Evolutionary conservation across 2,329 filamentous ascomycete genomes (phyloP).

Genomic region (Colletotrichum plurivorum): DNA sequence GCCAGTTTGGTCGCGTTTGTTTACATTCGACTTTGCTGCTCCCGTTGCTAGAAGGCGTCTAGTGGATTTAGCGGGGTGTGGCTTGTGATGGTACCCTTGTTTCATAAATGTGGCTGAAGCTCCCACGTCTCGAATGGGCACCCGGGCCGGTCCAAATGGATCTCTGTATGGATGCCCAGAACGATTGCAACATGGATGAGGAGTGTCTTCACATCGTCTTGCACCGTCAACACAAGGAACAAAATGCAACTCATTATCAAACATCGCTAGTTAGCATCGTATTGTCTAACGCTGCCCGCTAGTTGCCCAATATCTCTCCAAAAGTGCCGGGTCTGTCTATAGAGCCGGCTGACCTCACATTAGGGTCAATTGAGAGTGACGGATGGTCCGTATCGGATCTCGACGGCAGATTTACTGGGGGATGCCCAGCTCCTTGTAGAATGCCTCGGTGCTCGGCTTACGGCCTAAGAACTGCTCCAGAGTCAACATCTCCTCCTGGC

Average conservation of each 20-base stretch:
- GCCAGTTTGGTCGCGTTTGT: slow-evolving; percentile 40
- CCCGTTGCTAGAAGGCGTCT: slow-evolving; percentile 37
- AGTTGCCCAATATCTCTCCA: too few relatives aligned
- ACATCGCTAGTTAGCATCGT: too few relatives aligned
- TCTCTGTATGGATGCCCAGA: too few relatives aligned
- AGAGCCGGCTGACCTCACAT: too few relatives aligned
- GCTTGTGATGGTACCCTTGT: background rate
- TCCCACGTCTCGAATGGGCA: background rate
- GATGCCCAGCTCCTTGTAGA: slow-evolving; percentile 81
- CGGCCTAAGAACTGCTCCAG: slow-evolving; percentile 84
- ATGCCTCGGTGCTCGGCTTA: slow-evolving; percentile 82
- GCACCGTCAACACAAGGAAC: too few relatives aligned
- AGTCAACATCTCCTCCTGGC: slow-evolving; percentile 85
- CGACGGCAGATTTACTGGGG: slow-evolving; percentile 25
- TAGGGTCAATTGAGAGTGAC: too few relatives aligned
- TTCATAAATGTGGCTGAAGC: background rate
- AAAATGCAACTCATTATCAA: too few relatives aligned
- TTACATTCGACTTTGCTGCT: slow-evolving; percentile 40
- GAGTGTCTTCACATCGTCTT: too few relatives aligned
- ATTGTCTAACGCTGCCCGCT: too few relatives aligned
- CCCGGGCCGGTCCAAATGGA: background rate
- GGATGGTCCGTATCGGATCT: too few relatives aligned
- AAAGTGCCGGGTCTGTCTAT: too few relatives aligned
- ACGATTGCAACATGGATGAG: too few relatives aligned
- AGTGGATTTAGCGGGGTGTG: slow-evolving; percentile 40